Percentiles rank a stretch among this genome's conserved stretches.
Evolutionary conservation across 2,329 filamentous ascomycete species (phyloP).

Genomic region (Atkinsonella hypoxylon): DNA sequence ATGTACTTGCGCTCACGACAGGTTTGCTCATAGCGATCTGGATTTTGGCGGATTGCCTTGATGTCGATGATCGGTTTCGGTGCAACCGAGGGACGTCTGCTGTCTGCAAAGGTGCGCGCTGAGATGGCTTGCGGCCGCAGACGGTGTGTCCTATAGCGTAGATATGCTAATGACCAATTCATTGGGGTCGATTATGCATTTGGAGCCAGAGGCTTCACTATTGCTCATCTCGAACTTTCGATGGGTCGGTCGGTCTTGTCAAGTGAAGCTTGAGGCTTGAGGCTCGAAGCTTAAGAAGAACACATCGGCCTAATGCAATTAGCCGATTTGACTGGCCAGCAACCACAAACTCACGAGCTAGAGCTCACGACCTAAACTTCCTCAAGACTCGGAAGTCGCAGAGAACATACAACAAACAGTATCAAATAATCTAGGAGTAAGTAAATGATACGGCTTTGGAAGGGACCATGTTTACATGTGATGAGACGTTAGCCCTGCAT

Average conservation of each 20-base stretch:
- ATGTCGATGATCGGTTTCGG: constrained; percentile 73
- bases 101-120: constrained; percentile 14
- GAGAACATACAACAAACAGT: not conserved
- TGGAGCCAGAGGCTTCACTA: not conserved
- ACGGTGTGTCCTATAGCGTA: constrained; percentile 12
- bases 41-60: constrained; percentile 80
- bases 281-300: not conserved
- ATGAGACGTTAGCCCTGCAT: not conserved
- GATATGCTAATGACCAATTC: constrained; percentile 18
- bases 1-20: constrained; percentile 77
- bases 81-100: constrained; percentile 52
- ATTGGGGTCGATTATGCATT: constrained; percentile 14
- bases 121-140: constrained; percentile 1
- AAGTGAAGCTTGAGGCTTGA: constrained; percentile 7
- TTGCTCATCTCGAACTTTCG: not conserved
- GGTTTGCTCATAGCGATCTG: constrained; percentile 69
- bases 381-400: not conserved
- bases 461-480: not conserved
- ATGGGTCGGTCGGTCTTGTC: not conserved
- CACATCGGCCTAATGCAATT: constrained; percentile 6
- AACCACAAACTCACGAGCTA: too few relatives aligned
- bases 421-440: too few relatives aligned
- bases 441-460: too few relatives aligned
- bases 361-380: not conserved
- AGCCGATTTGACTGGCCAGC: not conserved